Base-by-base conservation (phyloP, 176 grass and related monocot species). In the Thalia dealbata region DNA sequence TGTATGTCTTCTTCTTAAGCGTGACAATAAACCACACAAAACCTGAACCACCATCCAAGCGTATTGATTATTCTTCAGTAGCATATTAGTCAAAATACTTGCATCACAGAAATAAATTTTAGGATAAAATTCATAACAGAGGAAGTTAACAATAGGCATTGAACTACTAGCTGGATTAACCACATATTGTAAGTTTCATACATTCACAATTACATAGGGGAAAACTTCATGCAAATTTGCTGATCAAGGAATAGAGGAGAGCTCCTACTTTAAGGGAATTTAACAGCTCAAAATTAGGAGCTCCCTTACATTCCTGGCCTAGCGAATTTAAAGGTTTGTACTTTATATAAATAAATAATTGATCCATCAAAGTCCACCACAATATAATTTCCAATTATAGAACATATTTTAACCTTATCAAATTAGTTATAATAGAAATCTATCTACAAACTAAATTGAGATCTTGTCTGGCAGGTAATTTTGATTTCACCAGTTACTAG, bases 21-120 rank as follows among this genome's bases (percentile, higher is more conserved):
- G 95, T 95, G 61, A 99, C 83, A 88, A 99, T 99, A 81, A 99
- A 99, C 95, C 90, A 99, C 59, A 99, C 90, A 80, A 99, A 99
- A 44, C 95, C 95, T 99, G 75, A 41, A 71, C 30, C 52, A 84
- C 54, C 9, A 84, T 71, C 16, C 41, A 82, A 60, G 23, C 29
- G 61, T 25, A 72, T 59, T 75, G 63, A 83, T 73, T 11, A 78
- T 43, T 73, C 41, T 35, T 60, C 46, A 72, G 32, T 7, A 65
- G 64, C 6, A 43, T 54, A 54, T 50, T 10, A 27, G 16, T 1
- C 70, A 72, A 30, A 52, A 30, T 4, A 52, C 12, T 30, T 12
- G n/a, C 50, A 29, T 29, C 28, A 19, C 52, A 54, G 32, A 68
- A 45, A 68, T 44, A 45, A 68, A 68, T 28, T 44, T 13, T 12